Evolutionary conservation across 2,329 filamentous ascomycete species (phyloP), one percentile per base, ranked within the genome.

Genomic region (Keithomyces neogunnii): DNA sequence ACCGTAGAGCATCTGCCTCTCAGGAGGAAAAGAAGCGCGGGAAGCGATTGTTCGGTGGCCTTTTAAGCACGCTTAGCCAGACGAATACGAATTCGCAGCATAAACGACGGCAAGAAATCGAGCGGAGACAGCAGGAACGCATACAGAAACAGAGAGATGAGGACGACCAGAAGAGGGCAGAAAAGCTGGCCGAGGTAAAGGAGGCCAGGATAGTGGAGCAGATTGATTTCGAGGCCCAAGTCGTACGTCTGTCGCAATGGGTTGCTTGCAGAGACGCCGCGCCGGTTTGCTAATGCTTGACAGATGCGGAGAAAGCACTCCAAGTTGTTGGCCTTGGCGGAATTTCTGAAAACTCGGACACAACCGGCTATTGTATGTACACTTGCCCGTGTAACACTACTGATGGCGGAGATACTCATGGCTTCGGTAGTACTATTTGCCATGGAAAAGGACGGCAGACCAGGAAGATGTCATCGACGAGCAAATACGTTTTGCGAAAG

Each of bases 21-120:
- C 66, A 83, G 52, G 87, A 95, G 61, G 92, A 97, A 65, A 89
- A 85, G 67, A 89, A 88, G 65, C 85, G 92, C 38, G 88, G 88
- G 28, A 86, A 88, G 67, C 81, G 92, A 49, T 75, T 97, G 54
- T 96, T 96, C 64, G 91, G 92, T 55, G 88, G 85, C 36, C 71
- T 95, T 51, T 73, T 93, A 53, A 88, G 78, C 65, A 89, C 86
- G 38, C 76, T 95, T 54, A 89, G 85, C 67, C 87, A 92, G 69
- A 84, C 79, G 60, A 78, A 77, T 63, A 79, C 74, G 58, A 75
- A 64, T 72, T 76, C 71, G 57, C 80, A 75, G 73, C 82, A 86
- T 69, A 85, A 80, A 69, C 83, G 81, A 60, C 84, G 88, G 52
- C 80, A 79, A 55, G 90, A 92, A 66, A 90, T 92, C 66, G 90